Evolutionary conservation across 805 yeast species (phyloP), one percentile per base, ranked within the genome.

Genomic region (Sugiyamaella floridensis): DNA sequence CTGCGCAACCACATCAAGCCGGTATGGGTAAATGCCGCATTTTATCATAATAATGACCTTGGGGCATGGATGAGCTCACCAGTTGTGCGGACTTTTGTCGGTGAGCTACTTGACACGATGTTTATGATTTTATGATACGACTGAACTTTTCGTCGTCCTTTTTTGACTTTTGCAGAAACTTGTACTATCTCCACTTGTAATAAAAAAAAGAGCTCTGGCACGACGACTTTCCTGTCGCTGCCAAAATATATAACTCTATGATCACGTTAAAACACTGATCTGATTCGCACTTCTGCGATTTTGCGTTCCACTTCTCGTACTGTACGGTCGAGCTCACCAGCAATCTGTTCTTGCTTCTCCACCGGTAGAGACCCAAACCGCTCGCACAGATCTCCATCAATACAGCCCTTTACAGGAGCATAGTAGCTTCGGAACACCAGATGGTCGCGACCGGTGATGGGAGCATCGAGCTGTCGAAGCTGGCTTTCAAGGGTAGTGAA

Each of bases 321-420:
- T 1, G 69, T 54, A 28, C 64, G 55, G 22, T 67, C 73, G 26
- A 71, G 54, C 20, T 57, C 62, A 11, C 53, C 53, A 2, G 74
- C 72, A 32, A 70, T 61, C 15, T 40, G 48, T 18, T 58, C 58
- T 53, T 64, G 58, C 46, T 40, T 51, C 2, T 55, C 62, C 1
- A 16, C 22, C 8, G 61, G 49, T 15, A 67, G 57, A 16, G 34
- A 61, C 47, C 63, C 67, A 61, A 72, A 86, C 43, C 68, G 65
- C 60, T 89, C 97, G 47, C 92, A 72, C 14, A 87, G 71, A 64
- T 93, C 98, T 9, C 99, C 99, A 68, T 93, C 97, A 42, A 93
- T 76, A 2, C 86, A 82, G 48, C 80, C 77, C 57, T 82, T 83
- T 1, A 76, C 78, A 0, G 97, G 97, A n/a, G 80, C 81, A 65